These are phyloP conservation scores for Aspergillus versicolor DNA, from an alignment of 2,329 filamentous ascomycete species.

Conservation along the genomic window DNA sequence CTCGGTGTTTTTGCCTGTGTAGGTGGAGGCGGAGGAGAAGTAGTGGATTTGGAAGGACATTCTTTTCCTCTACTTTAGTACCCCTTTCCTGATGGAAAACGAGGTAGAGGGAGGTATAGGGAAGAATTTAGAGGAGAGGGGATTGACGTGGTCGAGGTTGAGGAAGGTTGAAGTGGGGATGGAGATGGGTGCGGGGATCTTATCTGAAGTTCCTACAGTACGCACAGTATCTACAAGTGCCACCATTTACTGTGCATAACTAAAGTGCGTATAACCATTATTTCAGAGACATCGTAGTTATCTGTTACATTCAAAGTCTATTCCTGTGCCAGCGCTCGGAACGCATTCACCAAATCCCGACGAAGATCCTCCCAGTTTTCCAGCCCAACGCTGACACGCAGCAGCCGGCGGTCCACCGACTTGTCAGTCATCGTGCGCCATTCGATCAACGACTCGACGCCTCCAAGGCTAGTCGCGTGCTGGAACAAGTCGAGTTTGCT, in stretches of 20 bases:
- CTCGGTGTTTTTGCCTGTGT: constrained; percentile 41
- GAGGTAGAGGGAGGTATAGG: not conserved
- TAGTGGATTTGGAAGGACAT: constrained; percentile 45
- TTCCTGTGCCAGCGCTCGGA: constrained; percentile 53
- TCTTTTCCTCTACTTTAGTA: not conserved
- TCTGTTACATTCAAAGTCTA: not conserved
- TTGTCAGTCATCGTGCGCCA: constrained; percentile 89
- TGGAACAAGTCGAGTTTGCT: constrained; percentile 81
- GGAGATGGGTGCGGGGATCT: not conserved
- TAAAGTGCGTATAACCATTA: not conserved
- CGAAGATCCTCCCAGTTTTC: constrained; percentile 84
- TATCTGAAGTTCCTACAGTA: not conserved
- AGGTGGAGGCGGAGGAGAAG: constrained; percentile 45
- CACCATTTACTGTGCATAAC: not conserved
- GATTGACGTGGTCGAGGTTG: not conserved
- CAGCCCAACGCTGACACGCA: constrained; percentile 82
- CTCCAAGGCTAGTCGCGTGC: constrained; percentile 90
- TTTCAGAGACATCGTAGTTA: not conserved
- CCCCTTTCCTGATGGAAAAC: not conserved
- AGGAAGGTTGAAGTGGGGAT: not conserved
- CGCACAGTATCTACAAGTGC: not conserved
- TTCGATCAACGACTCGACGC: constrained; percentile 94
- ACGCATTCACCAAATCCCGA: constrained; percentile 68
- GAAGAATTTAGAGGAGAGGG: not conserved
- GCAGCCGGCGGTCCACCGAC: constrained; percentile 66